phyloP scores from a whole-genome alignment of 371 early-diverging fungal species.

The Blakeslea trispora region DNA sequence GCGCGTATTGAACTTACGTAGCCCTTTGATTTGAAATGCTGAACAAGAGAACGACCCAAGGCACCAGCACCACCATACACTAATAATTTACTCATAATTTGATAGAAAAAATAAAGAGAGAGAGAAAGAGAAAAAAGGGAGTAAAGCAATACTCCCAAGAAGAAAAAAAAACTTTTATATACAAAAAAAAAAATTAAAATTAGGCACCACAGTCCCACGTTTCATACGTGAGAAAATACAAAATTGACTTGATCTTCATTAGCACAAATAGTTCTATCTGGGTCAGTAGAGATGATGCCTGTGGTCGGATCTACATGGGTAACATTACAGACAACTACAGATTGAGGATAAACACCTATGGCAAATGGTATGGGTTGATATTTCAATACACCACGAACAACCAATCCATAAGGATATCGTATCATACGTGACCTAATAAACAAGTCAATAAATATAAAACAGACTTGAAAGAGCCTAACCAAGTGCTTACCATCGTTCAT shows the following conservation, averaged over 20 bases:
- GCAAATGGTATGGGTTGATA: conserved; percentile 48
- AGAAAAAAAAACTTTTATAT: no score
- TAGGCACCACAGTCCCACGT: conserved; percentile 9
- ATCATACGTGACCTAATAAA: conserved; percentile 62
- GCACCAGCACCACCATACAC: conserved; percentile 94
- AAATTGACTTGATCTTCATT: conserved; percentile 1
- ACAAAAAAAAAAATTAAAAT: no score
- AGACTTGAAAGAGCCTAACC: no score
- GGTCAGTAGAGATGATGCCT: conserved; percentile 33
- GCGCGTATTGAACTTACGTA: conserved; percentile 81
- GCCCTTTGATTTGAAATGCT: conserved; percentile 66
- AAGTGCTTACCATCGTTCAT: conserved; percentile 46
- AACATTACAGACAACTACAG: conserved; percentile 46
- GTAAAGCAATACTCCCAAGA: background rate
- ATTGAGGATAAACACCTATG: conserved; percentile 27
- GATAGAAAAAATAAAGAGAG: conserved; percentile 9
- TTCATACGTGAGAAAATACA: conserved; percentile 15
- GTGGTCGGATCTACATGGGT: conserved; percentile 45
- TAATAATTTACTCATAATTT: conserved; percentile 63
- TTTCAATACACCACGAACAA: conserved; percentile 63
- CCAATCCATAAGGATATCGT: conserved; percentile 64
- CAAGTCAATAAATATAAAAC: no score
- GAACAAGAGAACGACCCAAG: conserved; percentile 80
- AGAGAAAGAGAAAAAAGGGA: conserved; percentile 1
- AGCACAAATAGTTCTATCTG: conserved; percentile 38